Evolutionary conservation across 164 flowering plant genomes (phyloP), one percentile per base, ranked within the genome.

Genomic region (Warburgia ugandensis): DNA sequence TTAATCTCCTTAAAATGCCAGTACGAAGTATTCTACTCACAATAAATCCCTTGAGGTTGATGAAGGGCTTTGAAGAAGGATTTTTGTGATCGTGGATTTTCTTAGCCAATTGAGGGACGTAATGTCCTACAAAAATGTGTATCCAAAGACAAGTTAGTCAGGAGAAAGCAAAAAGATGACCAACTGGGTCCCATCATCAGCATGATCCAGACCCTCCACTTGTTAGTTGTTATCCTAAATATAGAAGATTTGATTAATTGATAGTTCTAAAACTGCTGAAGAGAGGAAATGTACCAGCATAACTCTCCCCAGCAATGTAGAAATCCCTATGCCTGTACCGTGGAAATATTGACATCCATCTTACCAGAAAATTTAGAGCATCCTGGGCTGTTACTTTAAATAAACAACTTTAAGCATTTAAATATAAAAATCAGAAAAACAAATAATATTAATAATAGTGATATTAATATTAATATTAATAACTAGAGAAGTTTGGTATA

Each of bases 331-430:
- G 33, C 62, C 64, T 79, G 69, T 87, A 91, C 14, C 78, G 77
- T 12, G 96, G 94, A 55, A 91, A 91, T 56, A 79, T 78, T 38
- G 68, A 52, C 68, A 87, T 57, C 98, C 98, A 91, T 66, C 71
- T 59, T 52, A 66, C 48, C 29, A 91, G 58, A 56, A 91, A 91
- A 7, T 54, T 47, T 1, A 87, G 65, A 28, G 82, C 75, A 68
- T 91, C 98, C 52, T 70, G 56, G 70, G 96, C 98, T 85, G 83
- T n/a, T n/a, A n/a, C n/a, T n/a, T n/a, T n/a, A n/a, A n/a, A n/a
- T n/a, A n/a, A n/a, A n/a, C n/a, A n/a, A n/a, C 44, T 58, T 59
- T 17, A 27, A 10, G 25, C 7, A 54, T 13, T 6, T 5, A 30
- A 30, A 28, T n/a, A 19, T 19, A 49, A 39, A 53, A 11, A 4